phyloP scores from a whole-genome alignment of 768 basidiomycete genomes.

The Hypholoma fasciculare region DNA sequence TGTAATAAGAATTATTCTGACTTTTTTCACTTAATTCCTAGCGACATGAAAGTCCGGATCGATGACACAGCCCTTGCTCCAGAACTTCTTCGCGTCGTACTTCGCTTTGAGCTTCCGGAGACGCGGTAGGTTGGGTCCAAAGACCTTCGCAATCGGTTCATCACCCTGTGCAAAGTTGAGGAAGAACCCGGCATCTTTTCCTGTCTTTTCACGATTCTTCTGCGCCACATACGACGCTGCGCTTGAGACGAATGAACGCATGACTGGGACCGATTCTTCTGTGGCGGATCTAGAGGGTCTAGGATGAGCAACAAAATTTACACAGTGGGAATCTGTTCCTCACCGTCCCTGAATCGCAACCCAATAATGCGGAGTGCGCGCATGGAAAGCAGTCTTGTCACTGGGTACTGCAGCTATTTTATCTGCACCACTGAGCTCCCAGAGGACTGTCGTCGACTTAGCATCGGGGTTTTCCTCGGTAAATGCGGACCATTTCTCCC shows the following conservation, averaged over 20 bases:
- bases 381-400: conserved; percentile 12
- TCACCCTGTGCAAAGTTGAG: conserved; percentile 12
- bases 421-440: conserved; percentile 16
- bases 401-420: conserved; percentile 11
- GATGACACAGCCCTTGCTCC: conserved; percentile 4
- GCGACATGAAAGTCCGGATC: conserved; percentile 1
- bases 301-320: too few relatives aligned
- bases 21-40: too few relatives aligned
- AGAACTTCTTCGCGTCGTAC: conserved; percentile 10
- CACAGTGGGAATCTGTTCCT: neutral
- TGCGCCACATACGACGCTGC: conserved; percentile 1
- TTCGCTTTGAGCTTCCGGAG: conserved; percentile 12
- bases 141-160: conserved; percentile 6
- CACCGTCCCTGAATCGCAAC: conserved; percentile 13
- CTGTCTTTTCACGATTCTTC: conserved; percentile 3
- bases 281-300: conserved; percentile 1
- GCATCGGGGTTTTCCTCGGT: conserved; percentile 15
- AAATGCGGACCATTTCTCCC: conserved; percentile 16
- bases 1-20: too few relatives aligned
- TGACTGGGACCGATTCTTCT: conserved; percentile 2
- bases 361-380: conserved; percentile 12
- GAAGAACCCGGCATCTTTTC: conserved; percentile 8
- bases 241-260: conserved; percentile 6
- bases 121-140: conserved; percentile 5
- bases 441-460: conserved; percentile 13